phyloP scores from a whole-genome alignment of 805 yeast species.

The Yamadazyma akitaensis region DNA sequence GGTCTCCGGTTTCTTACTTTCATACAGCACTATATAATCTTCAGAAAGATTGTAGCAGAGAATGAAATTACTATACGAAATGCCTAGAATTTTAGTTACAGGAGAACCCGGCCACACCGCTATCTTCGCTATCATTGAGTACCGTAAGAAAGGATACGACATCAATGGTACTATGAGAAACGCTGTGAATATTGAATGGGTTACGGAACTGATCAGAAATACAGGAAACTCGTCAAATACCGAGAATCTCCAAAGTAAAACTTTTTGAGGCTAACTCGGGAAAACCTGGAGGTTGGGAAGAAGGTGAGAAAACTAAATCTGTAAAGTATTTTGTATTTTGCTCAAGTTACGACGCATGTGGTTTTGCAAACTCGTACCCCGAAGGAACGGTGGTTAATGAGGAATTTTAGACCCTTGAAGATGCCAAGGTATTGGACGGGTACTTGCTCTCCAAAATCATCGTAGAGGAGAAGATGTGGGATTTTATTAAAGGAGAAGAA shows the following conservation, averaged over 20 bases:
- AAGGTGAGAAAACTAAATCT: slow-evolving; percentile 5
- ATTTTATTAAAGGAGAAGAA: slow-evolving; percentile 9
- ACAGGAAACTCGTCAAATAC: background rate
- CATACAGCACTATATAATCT: too few species aligned
- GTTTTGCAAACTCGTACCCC: background rate
- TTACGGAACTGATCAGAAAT: background rate
- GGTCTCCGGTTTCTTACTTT: too few species aligned
- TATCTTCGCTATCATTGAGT: slow-evolving; percentile 7
- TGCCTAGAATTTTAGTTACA: slow-evolving; percentile 10
- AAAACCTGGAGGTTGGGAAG: slow-evolving; percentile 12
- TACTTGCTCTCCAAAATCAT: slow-evolving; percentile 9
- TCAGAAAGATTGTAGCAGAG: too few species aligned
- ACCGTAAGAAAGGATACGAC: slow-evolving; percentile 10
- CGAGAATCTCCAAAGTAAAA: background rate
- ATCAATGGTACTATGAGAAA: slow-evolving; percentile 15
- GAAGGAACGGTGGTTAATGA: slow-evolving; percentile 4
- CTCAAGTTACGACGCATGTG: slow-evolving; percentile 1
- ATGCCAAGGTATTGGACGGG: background rate
- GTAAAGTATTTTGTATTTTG: slow-evolving; percentile 5
- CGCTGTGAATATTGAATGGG: background rate
- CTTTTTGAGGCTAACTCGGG: slow-evolving; percentile 11
- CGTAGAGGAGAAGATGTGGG: slow-evolving; percentile 9
- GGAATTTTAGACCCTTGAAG: background rate
- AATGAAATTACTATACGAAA: too few species aligned
- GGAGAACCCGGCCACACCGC: slow-evolving; percentile 15